Percentiles rank a stretch among this genome's conserved stretches.
Conservation (phyloP, 2,329 filamentous ascomycete genomes). For the Fusarium hostae region DNA sequence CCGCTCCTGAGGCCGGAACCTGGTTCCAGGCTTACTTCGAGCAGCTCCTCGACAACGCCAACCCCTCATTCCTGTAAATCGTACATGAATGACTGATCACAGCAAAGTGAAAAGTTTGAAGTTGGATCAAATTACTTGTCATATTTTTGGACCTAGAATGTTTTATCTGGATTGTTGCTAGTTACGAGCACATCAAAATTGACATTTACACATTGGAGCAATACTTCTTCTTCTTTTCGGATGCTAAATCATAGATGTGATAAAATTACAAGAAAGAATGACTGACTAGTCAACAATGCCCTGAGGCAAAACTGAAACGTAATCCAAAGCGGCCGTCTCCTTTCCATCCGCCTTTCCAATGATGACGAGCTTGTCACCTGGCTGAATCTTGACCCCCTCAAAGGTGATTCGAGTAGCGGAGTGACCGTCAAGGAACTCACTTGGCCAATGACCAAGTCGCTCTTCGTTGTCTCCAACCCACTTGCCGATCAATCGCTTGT, state of each 20-base stretch:
- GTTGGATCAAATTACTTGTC: not conserved
- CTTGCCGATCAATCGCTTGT: slow-evolving; percentile 61
- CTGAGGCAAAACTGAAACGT: slow-evolving; percentile 68
- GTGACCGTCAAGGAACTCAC: slow-evolving; percentile 71
- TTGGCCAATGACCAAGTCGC: slow-evolving; percentile 67
- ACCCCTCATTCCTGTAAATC: slow-evolving; percentile 58
- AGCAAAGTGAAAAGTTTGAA: not conserved
- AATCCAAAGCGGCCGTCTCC: slow-evolving; percentile 75
- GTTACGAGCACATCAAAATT: not conserved
- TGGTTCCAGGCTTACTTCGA: slow-evolving; percentile 74
- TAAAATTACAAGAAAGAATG: not conserved
- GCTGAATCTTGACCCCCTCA: slow-evolving; percentile 57
- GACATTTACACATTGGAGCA: not conserved
- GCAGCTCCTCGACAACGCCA: slow-evolving; percentile 65
- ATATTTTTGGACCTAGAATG: not conserved
- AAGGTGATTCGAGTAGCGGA: slow-evolving; percentile 73
- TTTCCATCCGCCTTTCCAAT: slow-evolving; percentile 67
- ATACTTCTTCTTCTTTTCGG: not conserved
- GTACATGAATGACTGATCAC: not conserved
- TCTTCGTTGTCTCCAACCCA: slow-evolving; percentile 72
- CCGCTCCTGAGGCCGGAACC: slow-evolving; percentile 74
- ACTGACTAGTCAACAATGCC: slow-evolving; percentile 16
- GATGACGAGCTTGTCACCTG: slow-evolving; percentile 65
- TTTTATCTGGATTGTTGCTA: not conserved
- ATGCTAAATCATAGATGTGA: not conserved